phyloP scores from a whole-genome alignment of 345 rosid genomes.

The Iberis pinnata region DNA sequence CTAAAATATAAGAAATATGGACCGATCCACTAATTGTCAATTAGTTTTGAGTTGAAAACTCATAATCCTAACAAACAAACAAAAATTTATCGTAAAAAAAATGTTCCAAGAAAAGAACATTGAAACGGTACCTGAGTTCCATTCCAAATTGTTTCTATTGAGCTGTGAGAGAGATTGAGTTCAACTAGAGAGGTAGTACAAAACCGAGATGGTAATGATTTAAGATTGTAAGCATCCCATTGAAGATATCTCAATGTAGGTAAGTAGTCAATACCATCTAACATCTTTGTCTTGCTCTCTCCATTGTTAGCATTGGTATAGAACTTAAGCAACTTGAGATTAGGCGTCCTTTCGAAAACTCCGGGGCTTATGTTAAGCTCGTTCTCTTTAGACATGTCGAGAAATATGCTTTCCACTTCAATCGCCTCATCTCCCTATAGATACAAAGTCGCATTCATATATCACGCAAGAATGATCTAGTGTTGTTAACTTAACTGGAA shows the following conservation, averaged over 20 bases:
- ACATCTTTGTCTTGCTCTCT: conserved; percentile 18
- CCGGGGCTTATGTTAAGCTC: conserved; percentile 11
- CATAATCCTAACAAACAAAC: too few species aligned
- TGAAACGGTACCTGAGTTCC: conserved; percentile 26
- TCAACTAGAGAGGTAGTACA: conserved; percentile 22
- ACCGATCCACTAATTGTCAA: too few species aligned
- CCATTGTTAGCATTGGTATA: conserved; percentile 1
- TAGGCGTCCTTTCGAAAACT: conserved; percentile 20
- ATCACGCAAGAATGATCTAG: too few species aligned
- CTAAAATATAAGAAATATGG: too few species aligned
- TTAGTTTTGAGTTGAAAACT: too few species aligned
- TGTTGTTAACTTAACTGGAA: too few species aligned
- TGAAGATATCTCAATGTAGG: conserved; percentile 15
- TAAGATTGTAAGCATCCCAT: conserved; percentile 16
- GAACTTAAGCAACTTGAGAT: conserved; percentile 23
- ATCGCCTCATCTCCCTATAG: conserved; percentile 16
- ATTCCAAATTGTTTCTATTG: conserved; percentile 22
- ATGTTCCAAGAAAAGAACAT: too few species aligned
- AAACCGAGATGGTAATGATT: conserved; percentile 19
- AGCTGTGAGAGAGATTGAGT: conserved; percentile 23
- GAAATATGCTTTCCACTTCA: conserved; percentile 26
- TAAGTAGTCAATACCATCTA: conserved; percentile 18
- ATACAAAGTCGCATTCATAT: too few species aligned
- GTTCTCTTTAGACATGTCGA: conserved; percentile 13
- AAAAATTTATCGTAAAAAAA: too few species aligned